Conservation (phyloP, 23 red algal species). For the Cyanidioschyzon merolae region DNA sequence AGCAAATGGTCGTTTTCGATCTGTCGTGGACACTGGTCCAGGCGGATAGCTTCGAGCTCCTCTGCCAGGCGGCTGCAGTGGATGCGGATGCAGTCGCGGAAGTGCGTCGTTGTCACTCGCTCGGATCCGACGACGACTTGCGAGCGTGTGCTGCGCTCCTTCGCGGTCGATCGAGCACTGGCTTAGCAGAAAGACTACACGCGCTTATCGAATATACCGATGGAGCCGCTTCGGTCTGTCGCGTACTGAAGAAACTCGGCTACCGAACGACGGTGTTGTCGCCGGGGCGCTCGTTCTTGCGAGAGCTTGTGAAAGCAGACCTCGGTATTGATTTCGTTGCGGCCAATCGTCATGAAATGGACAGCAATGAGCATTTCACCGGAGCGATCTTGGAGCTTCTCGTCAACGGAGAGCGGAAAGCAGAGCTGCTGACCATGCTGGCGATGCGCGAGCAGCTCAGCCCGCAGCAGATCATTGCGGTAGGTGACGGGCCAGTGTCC, state of each 20-base stretch:
- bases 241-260: slow-evolving; percentile 51
- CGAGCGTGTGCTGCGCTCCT: slow-evolving; percentile 22
- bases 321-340: slow-evolving; percentile 63
- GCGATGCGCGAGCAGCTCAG: slow-evolving; percentile 78
- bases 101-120: not conserved
- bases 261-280: slow-evolving; percentile 66
- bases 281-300: slow-evolving; percentile 42
- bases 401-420: slow-evolving; percentile 64
- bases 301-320: slow-evolving; percentile 37
- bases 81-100: not conserved
- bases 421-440: slow-evolving; percentile 64
- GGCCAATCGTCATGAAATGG: slow-evolving; percentile 55
- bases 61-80: slow-evolving; percentile 40
- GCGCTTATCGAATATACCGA: slow-evolving; percentile 32
- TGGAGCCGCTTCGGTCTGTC: slow-evolving; percentile 58
- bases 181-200: not conserved
- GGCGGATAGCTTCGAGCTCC: slow-evolving; percentile 55
- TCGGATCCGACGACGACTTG: slow-evolving; percentile 17
- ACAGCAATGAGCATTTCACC: slow-evolving; percentile 43
- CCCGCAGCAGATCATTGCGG: slow-evolving; percentile 69
- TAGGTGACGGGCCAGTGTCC: slow-evolving; percentile 87
- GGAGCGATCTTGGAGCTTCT: slow-evolving; percentile 40
- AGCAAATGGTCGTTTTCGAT: slow-evolving; percentile 90
- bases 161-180: not conserved
- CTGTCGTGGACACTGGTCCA: slow-evolving; percentile 83